Evolutionary conservation across 106 monocot species (phyloP).

Genomic region (Narthecium ossifragum): DNA sequence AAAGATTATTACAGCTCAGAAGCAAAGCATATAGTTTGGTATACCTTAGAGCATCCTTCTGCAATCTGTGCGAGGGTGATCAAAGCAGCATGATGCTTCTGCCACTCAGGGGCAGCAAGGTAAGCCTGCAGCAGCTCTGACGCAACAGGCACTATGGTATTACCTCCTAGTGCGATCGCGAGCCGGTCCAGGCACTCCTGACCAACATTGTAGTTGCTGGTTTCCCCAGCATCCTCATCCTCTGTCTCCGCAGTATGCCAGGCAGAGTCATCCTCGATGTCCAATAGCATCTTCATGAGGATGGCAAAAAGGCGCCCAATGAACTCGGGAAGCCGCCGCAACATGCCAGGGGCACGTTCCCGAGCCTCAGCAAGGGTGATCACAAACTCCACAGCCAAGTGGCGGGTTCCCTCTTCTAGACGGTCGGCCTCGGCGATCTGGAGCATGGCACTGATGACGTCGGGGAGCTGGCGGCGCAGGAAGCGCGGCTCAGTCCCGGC

Average conservation of each 20-base stretch:
- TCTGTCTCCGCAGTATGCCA: constrained; percentile 78
- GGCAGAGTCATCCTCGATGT: constrained; percentile 73
- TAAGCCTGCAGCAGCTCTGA: constrained; percentile 68
- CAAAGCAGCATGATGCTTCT: constrained; percentile 90
- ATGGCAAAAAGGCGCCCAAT: constrained; percentile 73
- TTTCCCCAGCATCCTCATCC: constrained; percentile 97
- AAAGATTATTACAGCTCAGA: no score
- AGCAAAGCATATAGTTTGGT: no score
- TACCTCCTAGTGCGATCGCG: constrained; percentile 83
- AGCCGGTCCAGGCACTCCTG: constrained; percentile 89
- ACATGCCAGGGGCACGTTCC: constrained; percentile 93
- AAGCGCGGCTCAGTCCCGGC: constrained; percentile 74
- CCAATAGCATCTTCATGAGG: constrained; percentile 90
- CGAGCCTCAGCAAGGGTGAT: constrained; percentile 89
- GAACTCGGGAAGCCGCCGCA: constrained; percentile 73
- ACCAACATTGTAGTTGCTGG: constrained; percentile 71
- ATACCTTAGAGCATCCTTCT: constrained; percentile 93
- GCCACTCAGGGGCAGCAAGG: constrained; percentile 77
- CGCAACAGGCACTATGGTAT: constrained; percentile 85
- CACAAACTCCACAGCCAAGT: constrained; percentile 94
- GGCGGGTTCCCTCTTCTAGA: constrained; percentile 82
- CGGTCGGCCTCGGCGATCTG: constrained; percentile 78
- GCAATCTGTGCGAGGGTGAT: constrained; percentile 97
- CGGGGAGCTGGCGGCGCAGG: constrained; percentile 64
- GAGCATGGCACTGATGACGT: constrained; percentile 78